Percentiles rank a stretch among this genome's conserved stretches.
phyloP scores from a whole-genome alignment of 176 grass and related monocot species.

The Echinochloa phyllopogon region DNA sequence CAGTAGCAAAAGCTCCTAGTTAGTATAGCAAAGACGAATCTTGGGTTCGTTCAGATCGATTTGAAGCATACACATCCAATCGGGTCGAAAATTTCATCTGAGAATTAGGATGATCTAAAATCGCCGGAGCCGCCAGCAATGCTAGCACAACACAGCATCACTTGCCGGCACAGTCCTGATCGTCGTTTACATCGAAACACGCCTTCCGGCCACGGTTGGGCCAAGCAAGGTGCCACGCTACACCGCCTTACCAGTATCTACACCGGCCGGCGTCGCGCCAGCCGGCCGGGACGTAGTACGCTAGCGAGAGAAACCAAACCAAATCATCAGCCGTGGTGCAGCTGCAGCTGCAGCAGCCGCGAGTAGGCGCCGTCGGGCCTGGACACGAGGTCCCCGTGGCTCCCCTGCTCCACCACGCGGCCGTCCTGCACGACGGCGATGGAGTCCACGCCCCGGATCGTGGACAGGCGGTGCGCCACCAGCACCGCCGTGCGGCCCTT shows the following conservation, averaged over 20 bases:
- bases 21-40: background rate
- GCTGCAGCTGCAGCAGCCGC: conserved; percentile 75
- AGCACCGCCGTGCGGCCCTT: conserved; percentile 80
- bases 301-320: no score
- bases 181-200: conserved; percentile 29
- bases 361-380: conserved; percentile 72
- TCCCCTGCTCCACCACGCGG: conserved; percentile 71
- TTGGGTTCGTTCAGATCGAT: background rate
- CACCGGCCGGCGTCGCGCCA: conserved; percentile 22
- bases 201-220: conserved; percentile 6
- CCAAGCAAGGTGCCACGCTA: background rate
- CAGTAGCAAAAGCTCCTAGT: no score
- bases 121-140: background rate
- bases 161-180: conserved; percentile 22
- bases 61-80: background rate
- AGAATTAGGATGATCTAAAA: conserved; percentile 1
- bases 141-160: background rate
- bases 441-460: conserved; percentile 64
- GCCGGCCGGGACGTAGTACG: no score
- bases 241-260: conserved; percentile 50
- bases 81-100: background rate
- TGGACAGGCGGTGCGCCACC: conserved; percentile 78
- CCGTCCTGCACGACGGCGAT: conserved; percentile 82
- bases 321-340: conserved; percentile 70
- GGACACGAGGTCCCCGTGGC: conserved; percentile 70